Percentiles rank a stretch among this genome's conserved stretches.
phyloP scores from a whole-genome alignment of 2,329 filamentous ascomycete species.

The Cytospora schulzeri region DNA sequence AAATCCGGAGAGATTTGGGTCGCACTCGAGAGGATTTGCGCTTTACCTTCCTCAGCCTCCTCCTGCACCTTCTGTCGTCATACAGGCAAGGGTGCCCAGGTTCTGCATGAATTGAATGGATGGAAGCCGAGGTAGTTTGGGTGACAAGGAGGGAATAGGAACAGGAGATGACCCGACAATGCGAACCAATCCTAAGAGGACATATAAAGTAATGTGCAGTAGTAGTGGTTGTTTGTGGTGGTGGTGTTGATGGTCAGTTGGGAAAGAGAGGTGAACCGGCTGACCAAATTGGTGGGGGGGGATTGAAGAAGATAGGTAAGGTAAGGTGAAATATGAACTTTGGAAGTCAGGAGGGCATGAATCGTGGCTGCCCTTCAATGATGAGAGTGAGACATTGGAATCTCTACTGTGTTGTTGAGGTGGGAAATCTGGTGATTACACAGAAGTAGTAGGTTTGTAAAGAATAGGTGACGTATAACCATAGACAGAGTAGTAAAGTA shows the following conservation, averaged over 20 bases:
- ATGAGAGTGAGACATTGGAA: not conserved
- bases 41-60: constrained; percentile 1
- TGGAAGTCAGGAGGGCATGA: constrained; percentile 1
- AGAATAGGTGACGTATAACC: not conserved
- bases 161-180: not conserved
- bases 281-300: not conserved
- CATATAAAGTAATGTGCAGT: not conserved
- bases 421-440: not conserved
- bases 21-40: not conserved
- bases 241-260: not conserved
- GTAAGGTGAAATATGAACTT: not conserved
- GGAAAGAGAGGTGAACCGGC: not conserved
- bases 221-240: not conserved
- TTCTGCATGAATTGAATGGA: not conserved
- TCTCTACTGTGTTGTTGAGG: not conserved
- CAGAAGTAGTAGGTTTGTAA: too few relatives aligned
- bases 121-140: not conserved
- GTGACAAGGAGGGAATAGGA: not conserved
- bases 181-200: not conserved
- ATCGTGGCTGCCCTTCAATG: not conserved
- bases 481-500: not conserved
- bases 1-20: not conserved
- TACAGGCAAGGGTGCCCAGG: not conserved
- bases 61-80: not conserved
- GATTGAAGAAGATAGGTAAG: not conserved